Conservation (phyloP, 805 yeast species). For the Metschnikowia reukaufii region DNA sequence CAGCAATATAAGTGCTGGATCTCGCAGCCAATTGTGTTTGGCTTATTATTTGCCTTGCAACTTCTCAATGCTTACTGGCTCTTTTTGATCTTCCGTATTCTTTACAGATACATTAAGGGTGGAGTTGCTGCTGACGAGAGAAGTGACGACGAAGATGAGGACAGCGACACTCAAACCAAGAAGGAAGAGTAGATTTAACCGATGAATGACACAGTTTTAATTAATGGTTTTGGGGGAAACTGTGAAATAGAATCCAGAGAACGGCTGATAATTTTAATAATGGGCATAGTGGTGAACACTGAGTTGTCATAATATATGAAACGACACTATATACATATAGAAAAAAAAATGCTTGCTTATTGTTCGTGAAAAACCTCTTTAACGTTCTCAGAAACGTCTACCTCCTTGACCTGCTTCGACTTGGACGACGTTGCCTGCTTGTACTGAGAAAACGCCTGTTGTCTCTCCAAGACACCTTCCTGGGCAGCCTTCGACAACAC, state of each 20-base stretch:
- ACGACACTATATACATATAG: conserved; percentile 10
- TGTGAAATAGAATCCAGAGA: neutral
- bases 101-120: conserved; percentile 59
- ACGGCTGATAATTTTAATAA: no score
- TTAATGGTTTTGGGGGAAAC: neutral
- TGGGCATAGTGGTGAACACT: neutral
- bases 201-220: neutral
- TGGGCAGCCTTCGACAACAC: conserved; percentile 84
- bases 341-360: neutral
- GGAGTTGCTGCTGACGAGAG: conserved; percentile 77
- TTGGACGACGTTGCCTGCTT: conserved; percentile 7
- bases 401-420: neutral
- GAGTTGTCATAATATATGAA: neutral
- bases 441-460: conserved; percentile 27
- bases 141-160: conserved; percentile 78
- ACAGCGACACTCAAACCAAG: conserved; percentile 15
- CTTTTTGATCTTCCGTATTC: conserved; percentile 73
- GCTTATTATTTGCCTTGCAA: conserved; percentile 75
- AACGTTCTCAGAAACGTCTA: neutral
- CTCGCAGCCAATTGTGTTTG: conserved; percentile 86
- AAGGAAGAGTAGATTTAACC: conserved; percentile 4
- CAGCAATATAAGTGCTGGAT: conserved; percentile 97
- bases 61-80: conserved; percentile 88
- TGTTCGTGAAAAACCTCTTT: neutral
- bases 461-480: conserved; percentile 64